phyloP scores from a whole-genome alignment of 208 protist genomes.

The Leishmania tarentolae region DNA sequence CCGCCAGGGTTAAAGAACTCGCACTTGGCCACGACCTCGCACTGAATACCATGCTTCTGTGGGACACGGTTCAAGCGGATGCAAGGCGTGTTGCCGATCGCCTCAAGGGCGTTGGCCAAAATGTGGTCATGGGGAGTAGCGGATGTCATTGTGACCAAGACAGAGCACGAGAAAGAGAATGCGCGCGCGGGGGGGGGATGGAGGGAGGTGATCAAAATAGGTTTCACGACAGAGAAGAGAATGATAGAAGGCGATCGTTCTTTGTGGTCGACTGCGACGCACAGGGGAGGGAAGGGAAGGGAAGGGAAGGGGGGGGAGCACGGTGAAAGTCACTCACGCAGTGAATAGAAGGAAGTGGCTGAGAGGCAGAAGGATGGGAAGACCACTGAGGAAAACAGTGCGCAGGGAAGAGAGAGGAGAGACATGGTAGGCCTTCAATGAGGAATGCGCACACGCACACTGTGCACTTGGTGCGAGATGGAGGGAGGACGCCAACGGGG shows the following conservation, averaged over 20 bases:
- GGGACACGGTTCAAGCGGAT: constrained; percentile 88
- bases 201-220: no score
- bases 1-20: constrained; percentile 94
- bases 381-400: no score
- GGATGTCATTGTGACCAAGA: constrained; percentile 8
- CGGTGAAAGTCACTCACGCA: not conserved
- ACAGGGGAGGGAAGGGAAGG: not conserved
- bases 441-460: no score
- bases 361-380: no score
- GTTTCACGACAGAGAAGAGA: not conserved
- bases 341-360: not conserved
- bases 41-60: constrained; percentile 69
- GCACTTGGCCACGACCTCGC: constrained; percentile 92
- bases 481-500: not conserved
- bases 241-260: not conserved
- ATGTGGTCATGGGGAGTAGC: constrained; percentile 30
- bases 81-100: constrained; percentile 88
- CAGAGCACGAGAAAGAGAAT: not conserved
- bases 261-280: not conserved
- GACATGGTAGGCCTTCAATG: no score
- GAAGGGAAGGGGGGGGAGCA: not conserved
- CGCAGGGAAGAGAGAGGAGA: no score
- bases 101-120: constrained; percentile 68
- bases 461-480: not conserved
- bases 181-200: not conserved